Base-by-base conservation (phyloP, 805 yeast species). In the Candida gorgasii region DNA sequence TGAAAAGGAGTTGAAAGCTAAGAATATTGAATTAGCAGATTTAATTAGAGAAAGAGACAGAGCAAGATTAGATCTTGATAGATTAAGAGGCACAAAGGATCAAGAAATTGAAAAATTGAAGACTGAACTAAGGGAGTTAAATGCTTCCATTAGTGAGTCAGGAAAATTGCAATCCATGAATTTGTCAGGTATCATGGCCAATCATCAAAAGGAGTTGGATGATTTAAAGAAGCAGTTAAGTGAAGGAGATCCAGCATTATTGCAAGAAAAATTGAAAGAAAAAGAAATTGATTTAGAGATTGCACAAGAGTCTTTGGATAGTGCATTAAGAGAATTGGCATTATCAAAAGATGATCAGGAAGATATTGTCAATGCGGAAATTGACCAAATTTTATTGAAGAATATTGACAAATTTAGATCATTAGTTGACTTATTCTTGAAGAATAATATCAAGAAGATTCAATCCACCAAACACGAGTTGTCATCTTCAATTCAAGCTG, bases 41-140 rank as follows among this genome's bases (percentile, higher is more conserved):
- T 73, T 89, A 53, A 89, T 89, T 43, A 77, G 93, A 47, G 96
- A 89, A 59, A 79, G 97, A 44, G 97, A 89, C 58, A 76, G 95
- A 36, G 95, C 96, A 1, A 76, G 92, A 55, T 70, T 89, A 51
- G 96, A 89, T 45, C 65, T 88, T 31, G 96, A 87, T 49, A 76
- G 86, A 50, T 58, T 76, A 8, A 79, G 75, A 51, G 89, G 86
- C 8, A 69, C 78, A 30, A 82, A 82, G 50, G 81, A 77, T 42
- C 79, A 71, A 46, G 86, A 84, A 50, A 74, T 80, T 45, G 92
- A 84, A 51, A 73, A 67, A 47, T 69, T 86, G 20, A 81, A 82
- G 51, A 68, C 88, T 2, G 82, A 84, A 51, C 58, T 86, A 30
- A 72, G 88, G 46, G 80, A 80, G 42, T 63, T 82, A 44, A 78